A percentile compares a stretch with the other conserved stretches of the same genome.
These are phyloP conservation scores for Coprinopsis marcescibilis DNA, from an alignment of 768 basidiomycete species.

Conservation along the genomic window DNA sequence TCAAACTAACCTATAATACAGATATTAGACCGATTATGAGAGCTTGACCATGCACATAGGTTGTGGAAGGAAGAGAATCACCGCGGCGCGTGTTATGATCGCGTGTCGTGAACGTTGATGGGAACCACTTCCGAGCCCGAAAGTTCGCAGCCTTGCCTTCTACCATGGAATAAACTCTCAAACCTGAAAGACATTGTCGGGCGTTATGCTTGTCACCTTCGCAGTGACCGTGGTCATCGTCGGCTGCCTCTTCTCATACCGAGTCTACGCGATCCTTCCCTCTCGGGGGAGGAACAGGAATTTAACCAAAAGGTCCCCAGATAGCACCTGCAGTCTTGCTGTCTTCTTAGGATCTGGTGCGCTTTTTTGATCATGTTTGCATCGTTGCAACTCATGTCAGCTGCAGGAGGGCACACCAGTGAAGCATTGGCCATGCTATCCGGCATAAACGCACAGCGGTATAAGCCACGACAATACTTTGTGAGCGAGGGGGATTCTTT, in stretches of 20 bases:
- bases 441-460: constrained; percentile 68
- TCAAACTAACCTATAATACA: too few relatives aligned
- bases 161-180: too few relatives aligned
- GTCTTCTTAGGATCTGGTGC: constrained; percentile 93
- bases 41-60: too few relatives aligned
- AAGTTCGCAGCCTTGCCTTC: too few relatives aligned
- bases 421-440: constrained; percentile 76
- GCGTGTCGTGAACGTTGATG: too few relatives aligned
- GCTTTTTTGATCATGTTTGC: constrained; percentile 16
- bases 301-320: constrained; percentile 4
- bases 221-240: neutral
- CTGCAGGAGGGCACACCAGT: constrained; percentile 85
- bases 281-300: neutral
- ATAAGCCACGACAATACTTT: constrained; percentile 74
- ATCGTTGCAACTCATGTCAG: neutral
- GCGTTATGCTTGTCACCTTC: too few relatives aligned
- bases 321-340: constrained; percentile 45
- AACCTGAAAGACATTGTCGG: too few relatives aligned
- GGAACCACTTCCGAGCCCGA: too few relatives aligned
- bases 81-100: too few relatives aligned
- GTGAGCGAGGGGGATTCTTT: constrained; percentile 76
- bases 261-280: constrained; percentile 29
- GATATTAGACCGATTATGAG: too few relatives aligned
- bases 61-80: too few relatives aligned
- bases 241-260: constrained; percentile 17